These are phyloP conservation scores for Phytophthora cactorum DNA, from an alignment of 352 stramenopile species.

Conservation along the genomic window DNA sequence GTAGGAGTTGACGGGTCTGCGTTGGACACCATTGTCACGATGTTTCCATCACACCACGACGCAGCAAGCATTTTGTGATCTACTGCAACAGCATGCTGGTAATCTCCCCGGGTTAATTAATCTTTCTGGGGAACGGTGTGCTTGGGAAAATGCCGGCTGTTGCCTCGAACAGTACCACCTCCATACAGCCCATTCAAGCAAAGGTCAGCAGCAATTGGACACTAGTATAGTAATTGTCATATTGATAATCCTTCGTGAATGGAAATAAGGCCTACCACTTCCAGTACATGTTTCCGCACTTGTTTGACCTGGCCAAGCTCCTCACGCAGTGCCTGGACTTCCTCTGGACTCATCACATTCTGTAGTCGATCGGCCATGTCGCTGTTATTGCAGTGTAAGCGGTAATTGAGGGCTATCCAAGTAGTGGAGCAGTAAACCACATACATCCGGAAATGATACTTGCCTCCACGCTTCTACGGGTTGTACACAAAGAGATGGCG, in stretches of 20 bases:
- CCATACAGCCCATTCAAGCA: neutral
- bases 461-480: neutral
- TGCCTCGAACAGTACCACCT: neutral
- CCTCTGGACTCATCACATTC: neutral
- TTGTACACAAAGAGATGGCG: neutral
- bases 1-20: neutral
- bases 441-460: neutral
- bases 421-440: neutral
- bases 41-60: constrained; percentile 1
- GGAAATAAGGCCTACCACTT: neutral
- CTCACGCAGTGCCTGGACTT: neutral
- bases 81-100: neutral
- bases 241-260: neutral
- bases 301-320: neutral
- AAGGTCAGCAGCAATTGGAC: neutral
- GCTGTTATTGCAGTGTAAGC: neutral
- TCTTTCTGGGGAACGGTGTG: neutral
- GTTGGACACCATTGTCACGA: neutral
- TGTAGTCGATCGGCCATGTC: neutral
- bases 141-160: neutral
- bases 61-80: neutral
- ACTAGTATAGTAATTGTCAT: constrained; percentile 4
- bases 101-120: neutral
- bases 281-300: neutral
- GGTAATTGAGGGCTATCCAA: neutral